These are phyloP conservation scores for Dactylellina leptospora DNA, from an alignment of 2,329 filamentous ascomycete species.

Conservation along the genomic window DNA sequence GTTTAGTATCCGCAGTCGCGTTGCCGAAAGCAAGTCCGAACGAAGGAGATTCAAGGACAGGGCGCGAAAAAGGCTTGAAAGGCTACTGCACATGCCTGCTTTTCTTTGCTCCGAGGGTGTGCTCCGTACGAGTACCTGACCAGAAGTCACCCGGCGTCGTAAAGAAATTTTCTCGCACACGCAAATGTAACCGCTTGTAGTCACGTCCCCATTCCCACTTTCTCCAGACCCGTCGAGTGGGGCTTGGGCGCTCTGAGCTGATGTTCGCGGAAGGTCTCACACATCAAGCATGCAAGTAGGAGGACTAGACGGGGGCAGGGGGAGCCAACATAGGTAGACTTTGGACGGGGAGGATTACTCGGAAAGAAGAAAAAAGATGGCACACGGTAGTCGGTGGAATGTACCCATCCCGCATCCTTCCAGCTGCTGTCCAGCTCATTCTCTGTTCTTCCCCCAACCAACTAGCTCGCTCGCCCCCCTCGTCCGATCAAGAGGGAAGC, in stretches of 20 bases:
- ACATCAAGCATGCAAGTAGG: constrained; percentile 1
- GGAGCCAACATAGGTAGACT: constrained; percentile 3
- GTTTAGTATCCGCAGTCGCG: constrained; percentile 46
- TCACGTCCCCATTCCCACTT: constrained; percentile 19
- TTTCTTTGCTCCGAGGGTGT: constrained; percentile 20
- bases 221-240: constrained; percentile 20
- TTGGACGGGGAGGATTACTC: neutral
- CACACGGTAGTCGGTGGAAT: constrained; percentile 7
- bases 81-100: constrained; percentile 30
- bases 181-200: constrained; percentile 49
- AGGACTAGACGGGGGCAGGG: constrained; percentile 7
- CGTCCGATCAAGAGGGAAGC: constrained; percentile 18
- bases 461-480: constrained; percentile 14
- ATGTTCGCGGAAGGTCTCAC: constrained; percentile 52
- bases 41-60: constrained; percentile 30
- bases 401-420: constrained; percentile 33
- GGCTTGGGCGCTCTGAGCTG: constrained; percentile 27
- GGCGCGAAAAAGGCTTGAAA: constrained; percentile 36
- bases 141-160: constrained; percentile 21
- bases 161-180: constrained; percentile 11
- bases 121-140: constrained; percentile 4
- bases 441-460: neutral
- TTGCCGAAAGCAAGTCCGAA: constrained; percentile 50
- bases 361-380: constrained; percentile 13
- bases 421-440: constrained; percentile 17